These are phyloP conservation scores for Gentiana dahurica DNA, from an alignment of 257 asterid genomes.

Conservation along the genomic window DNA sequence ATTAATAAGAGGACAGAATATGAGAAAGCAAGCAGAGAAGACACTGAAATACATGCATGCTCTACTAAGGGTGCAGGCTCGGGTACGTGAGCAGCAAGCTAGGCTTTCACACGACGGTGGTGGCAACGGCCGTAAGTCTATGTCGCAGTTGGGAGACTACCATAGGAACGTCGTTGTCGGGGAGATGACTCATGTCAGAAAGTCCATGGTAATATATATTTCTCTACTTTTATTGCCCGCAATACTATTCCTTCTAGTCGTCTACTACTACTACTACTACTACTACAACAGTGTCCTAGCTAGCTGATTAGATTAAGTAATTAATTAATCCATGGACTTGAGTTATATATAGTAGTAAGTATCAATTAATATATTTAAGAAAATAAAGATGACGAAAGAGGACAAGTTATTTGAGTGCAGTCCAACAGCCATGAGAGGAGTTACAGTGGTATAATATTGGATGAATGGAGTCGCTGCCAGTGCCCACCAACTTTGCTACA, in stretches of 20 bases:
- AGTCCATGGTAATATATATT: constrained; percentile 37
- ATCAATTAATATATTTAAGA: too few species aligned
- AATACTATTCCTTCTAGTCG: background rate
- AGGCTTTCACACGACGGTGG: constrained; percentile 77
- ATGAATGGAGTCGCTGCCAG: constrained; percentile 71
- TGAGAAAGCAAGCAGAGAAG: constrained; percentile 79
- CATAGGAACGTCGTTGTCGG: constrained; percentile 20
- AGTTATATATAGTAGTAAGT: too few species aligned
- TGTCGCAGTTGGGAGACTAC: constrained; percentile 76
- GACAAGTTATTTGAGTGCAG: constrained; percentile 16
- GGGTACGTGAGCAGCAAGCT: constrained; percentile 73
- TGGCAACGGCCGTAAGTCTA: constrained; percentile 47
- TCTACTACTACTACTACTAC: too few species aligned
- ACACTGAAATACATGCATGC: constrained; percentile 92
- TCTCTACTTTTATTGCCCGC: background rate
- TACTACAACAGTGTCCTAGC: too few species aligned
- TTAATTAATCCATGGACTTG: too few species aligned
- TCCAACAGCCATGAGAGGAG: constrained; percentile 36
- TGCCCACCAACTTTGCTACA: constrained; percentile 64
- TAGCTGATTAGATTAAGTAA: too few species aligned
- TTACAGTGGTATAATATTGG: constrained; percentile 19
- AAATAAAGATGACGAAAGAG: too few species aligned
- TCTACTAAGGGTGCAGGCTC: constrained; percentile 77
- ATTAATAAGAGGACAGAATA: constrained; percentile 82
- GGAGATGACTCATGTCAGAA: constrained; percentile 29